These are phyloP conservation scores for Gossypium trilobum DNA, from an alignment of 441 rosid species.

Conservation along the genomic window DNA sequence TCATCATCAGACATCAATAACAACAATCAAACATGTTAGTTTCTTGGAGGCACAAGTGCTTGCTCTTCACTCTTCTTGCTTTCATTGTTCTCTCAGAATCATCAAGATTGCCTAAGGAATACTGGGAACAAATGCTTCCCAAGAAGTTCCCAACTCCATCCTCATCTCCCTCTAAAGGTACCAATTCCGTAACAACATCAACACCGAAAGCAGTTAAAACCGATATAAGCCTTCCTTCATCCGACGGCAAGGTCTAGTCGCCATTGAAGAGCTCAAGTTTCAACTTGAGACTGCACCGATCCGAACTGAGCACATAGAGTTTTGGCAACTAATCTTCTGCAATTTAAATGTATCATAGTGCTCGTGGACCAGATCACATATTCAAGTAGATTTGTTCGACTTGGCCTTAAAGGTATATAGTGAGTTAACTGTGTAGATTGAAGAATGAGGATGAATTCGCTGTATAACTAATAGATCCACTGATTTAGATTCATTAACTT, in stretches of 20 bases:
- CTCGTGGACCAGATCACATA: constrained; percentile 11
- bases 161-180: constrained; percentile 81
- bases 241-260: constrained; percentile 51
- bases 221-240: constrained; percentile 31
- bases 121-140: constrained; percentile 79
- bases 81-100: constrained; percentile 41
- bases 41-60: constrained; percentile 36
- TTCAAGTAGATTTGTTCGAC: neutral
- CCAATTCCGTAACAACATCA: constrained; percentile 49
- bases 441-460: neutral
- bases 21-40: constrained; percentile 27
- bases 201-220: constrained; percentile 30
- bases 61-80: constrained; percentile 36
- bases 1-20: neutral
- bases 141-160: constrained; percentile 69
- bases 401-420: neutral
- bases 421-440: neutral
- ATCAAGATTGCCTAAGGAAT: constrained; percentile 53
- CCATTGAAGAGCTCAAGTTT: neutral
- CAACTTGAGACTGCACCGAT: constrained; percentile 6
- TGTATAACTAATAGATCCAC: neutral
- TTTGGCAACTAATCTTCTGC: constrained; percentile 20
- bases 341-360: neutral
- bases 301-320: constrained; percentile 12
- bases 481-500: neutral